Conservation (phyloP, 345 rosid species). For the Aethionema arabicum region DNA sequence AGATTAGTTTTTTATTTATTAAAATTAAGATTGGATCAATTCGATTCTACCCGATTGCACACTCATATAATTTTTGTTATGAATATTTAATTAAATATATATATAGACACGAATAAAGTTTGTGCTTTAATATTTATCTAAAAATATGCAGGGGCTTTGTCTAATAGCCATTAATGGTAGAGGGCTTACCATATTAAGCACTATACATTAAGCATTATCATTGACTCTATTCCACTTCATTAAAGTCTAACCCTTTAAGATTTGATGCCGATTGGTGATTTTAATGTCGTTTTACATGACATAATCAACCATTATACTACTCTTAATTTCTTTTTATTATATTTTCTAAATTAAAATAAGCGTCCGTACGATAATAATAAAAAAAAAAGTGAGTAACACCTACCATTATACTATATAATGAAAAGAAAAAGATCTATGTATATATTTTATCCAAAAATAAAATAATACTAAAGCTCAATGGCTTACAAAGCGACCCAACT, state of each 20-base stretch:
- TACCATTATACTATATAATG: conserved; percentile 7
- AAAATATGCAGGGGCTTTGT: conserved; percentile 13
- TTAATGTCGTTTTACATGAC: conserved; percentile 17
- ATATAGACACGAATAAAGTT: neutral
- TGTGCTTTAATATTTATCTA: conserved; percentile 22
- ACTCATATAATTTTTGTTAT: no score
- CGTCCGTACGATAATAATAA: conserved; percentile 10
- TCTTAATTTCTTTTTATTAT: neutral
- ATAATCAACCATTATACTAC: conserved; percentile 25
- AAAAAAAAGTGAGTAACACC: conserved; percentile 16
- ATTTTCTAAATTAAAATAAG: neutral
- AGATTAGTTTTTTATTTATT: no score
- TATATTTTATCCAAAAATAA: conserved; percentile 4
- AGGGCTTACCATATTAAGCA: conserved; percentile 29
- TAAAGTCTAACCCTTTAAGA: conserved; percentile 9
- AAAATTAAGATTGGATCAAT: no score
- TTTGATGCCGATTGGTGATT: conserved; percentile 22
- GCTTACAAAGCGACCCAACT: conserved; percentile 17
- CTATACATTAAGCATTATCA: conserved; percentile 20
- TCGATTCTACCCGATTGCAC: no score
- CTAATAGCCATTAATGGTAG: conserved; percentile 25
- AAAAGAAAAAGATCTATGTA: neutral
- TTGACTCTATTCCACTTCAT: conserved; percentile 28
- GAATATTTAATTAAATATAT: no score
- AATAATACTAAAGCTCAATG: conserved; percentile 2